phyloP scores from a whole-genome alignment of 2,329 filamentous ascomycete genomes.

The Verticillium klebahnii region DNA sequence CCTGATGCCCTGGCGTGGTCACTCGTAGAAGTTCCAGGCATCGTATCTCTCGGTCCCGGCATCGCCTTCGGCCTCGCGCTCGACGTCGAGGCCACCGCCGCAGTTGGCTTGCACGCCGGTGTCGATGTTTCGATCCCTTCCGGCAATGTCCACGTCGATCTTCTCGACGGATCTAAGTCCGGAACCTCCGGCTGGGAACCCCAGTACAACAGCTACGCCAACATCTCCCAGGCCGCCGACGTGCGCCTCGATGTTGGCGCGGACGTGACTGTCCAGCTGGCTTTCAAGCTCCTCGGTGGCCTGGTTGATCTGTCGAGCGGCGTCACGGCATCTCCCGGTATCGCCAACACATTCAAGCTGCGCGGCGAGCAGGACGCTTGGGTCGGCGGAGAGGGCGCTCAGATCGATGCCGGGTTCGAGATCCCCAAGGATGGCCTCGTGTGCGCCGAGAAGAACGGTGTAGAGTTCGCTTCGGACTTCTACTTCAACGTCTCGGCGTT shows the following conservation, averaged over 20 bases:
- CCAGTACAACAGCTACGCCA: constrained; percentile 26
- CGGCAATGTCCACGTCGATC: constrained; percentile 33
- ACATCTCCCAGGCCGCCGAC: constrained; percentile 25
- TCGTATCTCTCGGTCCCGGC: constrained; percentile 31
- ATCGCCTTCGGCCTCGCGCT: constrained; percentile 32
- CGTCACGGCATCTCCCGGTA: constrained; percentile 27
- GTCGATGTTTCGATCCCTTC: constrained; percentile 25
- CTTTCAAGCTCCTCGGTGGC: constrained; percentile 28
- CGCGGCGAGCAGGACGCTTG: constrained; percentile 19
- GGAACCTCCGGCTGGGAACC: constrained; percentile 29
- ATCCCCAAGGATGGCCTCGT: constrained; percentile 12
- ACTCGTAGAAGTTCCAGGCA: constrained; percentile 32
- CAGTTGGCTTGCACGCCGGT: constrained; percentile 23
- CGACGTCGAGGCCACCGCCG: constrained; percentile 27
- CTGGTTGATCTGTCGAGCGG: constrained; percentile 31
- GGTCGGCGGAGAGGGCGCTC: constrained; percentile 7
- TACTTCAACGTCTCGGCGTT: constrained; percentile 20
- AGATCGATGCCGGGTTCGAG: constrained; percentile 2
- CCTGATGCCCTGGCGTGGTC: constrained; percentile 30
- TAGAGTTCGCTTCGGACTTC: constrained; percentile 19
- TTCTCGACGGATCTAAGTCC: constrained; percentile 23
- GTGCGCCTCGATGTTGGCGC: constrained; percentile 26
- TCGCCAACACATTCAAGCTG: constrained; percentile 29
- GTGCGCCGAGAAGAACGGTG: constrained; percentile 17
- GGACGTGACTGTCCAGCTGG: constrained; percentile 32